phyloP scores from a whole-genome alignment of 116 monocot species.

The Papilionanthe hybrid region DNA sequence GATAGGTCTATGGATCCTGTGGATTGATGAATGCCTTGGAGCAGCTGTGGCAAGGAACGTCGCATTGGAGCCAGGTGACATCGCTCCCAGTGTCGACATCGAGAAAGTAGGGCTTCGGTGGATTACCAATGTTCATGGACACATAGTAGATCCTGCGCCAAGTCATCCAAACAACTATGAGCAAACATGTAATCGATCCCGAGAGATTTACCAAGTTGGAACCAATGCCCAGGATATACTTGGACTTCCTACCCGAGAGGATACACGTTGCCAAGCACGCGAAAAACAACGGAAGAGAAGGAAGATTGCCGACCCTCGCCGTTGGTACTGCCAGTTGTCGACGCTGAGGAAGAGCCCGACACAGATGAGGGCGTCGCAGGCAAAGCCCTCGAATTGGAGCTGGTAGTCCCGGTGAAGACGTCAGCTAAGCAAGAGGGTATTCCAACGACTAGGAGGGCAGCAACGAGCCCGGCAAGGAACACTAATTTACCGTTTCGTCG shows the following conservation, averaged over 20 bases:
- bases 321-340: neutral
- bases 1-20: neutral
- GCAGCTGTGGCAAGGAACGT: conserved; percentile 90
- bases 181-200: neutral
- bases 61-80: conserved; percentile 94
- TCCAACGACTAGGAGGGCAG: conserved; percentile 8
- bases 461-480: neutral
- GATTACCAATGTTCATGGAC: conserved; percentile 66
- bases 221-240: neutral
- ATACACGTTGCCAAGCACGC: conserved; percentile 41
- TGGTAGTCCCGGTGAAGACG: conserved; percentile 5
- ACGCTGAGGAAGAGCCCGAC: neutral
- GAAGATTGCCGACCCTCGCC: neutral
- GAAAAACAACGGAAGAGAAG: neutral
- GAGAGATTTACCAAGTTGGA: neutral
- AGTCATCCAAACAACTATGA: neutral
- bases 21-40: conserved; percentile 28
- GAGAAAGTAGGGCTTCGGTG: conserved; percentile 84
- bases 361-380: neutral
- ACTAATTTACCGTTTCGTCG: neutral
- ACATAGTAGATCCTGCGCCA: conserved; percentile 61
- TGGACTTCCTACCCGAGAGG: conserved; percentile 57
- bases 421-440: conserved; percentile 12
- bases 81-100: conserved; percentile 97
- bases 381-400: neutral